phyloP scores from a whole-genome alignment of 768 basidiomycete genomes.

The Lentinula edodes region DNA sequence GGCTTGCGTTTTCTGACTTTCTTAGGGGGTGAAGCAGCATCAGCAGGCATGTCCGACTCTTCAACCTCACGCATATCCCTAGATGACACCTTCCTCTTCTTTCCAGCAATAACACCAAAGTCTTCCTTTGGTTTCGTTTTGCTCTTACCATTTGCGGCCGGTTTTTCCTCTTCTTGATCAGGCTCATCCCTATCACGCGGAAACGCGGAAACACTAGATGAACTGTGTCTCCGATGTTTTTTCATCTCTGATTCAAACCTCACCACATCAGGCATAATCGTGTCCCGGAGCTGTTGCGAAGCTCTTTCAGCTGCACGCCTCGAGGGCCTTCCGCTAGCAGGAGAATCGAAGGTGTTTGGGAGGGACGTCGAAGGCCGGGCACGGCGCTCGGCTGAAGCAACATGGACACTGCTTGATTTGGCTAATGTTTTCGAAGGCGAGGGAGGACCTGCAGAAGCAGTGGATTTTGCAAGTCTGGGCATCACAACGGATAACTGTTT shows the following conservation, averaged over 20 bases:
- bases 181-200: conserved; percentile 22
- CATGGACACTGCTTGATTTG: background rate
- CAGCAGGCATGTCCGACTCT: background rate
- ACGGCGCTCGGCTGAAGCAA: conserved; percentile 3
- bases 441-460: background rate
- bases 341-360: background rate
- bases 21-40: background rate
- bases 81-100: conserved; percentile 6
- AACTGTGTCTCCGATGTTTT: conserved; percentile 22
- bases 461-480: background rate
- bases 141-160: conserved; percentile 1
- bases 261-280: conserved; percentile 76
- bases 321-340: conserved; percentile 11
- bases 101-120: background rate
- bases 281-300: conserved; percentile 47
- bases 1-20: conserved; percentile 1
- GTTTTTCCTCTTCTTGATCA: conserved; percentile 16
- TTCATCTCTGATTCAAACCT: conserved; percentile 66
- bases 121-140: background rate
- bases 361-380: background rate
- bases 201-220: conserved; percentile 14
- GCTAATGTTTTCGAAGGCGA: background rate
- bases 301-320: conserved; percentile 42
- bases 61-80: background rate
- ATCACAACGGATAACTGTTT: background rate